Conservation (phyloP, 2,329 filamentous ascomycete genomes). For the Trichoderma brevicompactum region DNA sequence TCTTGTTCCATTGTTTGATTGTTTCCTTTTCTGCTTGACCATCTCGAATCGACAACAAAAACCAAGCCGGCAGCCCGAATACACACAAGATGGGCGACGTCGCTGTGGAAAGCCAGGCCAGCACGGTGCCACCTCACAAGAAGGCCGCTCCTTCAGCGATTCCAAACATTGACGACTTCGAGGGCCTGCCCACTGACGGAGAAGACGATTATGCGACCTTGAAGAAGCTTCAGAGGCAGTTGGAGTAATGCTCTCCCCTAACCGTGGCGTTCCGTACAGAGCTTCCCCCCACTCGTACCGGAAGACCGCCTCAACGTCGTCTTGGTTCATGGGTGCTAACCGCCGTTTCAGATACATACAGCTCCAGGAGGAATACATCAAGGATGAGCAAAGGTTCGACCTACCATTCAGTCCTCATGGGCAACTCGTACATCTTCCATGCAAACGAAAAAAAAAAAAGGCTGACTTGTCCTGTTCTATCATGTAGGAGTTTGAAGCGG, state of each 20-base stretch:
- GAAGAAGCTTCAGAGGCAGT: slow-evolving; percentile 94
- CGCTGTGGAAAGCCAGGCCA: slow-evolving; percentile 79
- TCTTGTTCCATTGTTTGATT: background rate
- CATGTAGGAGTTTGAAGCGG: slow-evolving; percentile 82
- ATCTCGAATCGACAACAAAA: background rate
- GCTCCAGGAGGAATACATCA: slow-evolving; percentile 99
- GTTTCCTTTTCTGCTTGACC: background rate
- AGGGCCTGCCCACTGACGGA: slow-evolving; percentile 78
- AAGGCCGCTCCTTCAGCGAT: slow-evolving; percentile 80
- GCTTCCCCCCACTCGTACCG: background rate
- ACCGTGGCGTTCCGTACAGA: background rate
- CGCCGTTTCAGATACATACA: slow-evolving; percentile 74
- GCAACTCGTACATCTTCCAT: background rate
- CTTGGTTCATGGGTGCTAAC: slow-evolving; percentile 35
- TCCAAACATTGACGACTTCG: slow-evolving; percentile 86
- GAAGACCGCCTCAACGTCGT: background rate
- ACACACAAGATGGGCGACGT: slow-evolving; percentile 76
- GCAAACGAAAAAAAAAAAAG: background rate
- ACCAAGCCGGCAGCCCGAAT: slow-evolving; percentile 30
- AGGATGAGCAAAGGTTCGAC: slow-evolving; percentile 90
- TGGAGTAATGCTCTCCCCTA: slow-evolving; percentile 66
- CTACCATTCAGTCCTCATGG: background rate
- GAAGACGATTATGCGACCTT: slow-evolving; percentile 93
- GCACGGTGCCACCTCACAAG: slow-evolving; percentile 76
- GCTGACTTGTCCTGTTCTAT: slow-evolving; percentile 32